Evolutionary conservation across 495 filamentous ascomycete genomes (phyloP), one percentile per base, ranked within the genome.

Genomic region (Hapsidospora chrysogenum): DNA sequence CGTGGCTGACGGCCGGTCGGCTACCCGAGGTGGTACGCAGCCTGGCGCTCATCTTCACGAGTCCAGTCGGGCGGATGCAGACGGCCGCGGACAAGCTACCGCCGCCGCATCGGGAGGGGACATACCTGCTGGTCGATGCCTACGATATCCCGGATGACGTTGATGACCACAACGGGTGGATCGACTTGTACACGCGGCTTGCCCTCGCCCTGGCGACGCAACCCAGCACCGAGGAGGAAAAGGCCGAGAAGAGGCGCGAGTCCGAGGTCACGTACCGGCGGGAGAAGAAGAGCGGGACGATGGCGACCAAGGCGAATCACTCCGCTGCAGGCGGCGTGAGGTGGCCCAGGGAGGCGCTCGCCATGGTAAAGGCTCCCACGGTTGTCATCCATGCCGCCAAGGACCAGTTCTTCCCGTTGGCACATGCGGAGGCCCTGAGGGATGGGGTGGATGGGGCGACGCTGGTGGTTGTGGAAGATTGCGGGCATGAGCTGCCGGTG

Each of bases 381-480:
- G 32, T 41, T 14, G 17, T 41, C 15, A 31, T 41, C 14, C 38
- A 41, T 21, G 38, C 38, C 9, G 33, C 18, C n/a, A 41, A 41
- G 17, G 38, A 41, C 25, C 38, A 41, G 26, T 14, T 41, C 19
- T 23, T 41, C 17, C 33, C 38, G 2, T 23, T 36, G 22, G 9
- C 15, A 11, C 38, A 41, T 14, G 33, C 9, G n/a, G 38, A 41
- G 20, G 38, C 33, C 29, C 29, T 41, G 38, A 41, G 18, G 30
- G 38, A 41, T 14, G 38, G 35, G 2, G 26, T 41, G 4, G 38
- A 35, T 19, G 25, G 38, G 17, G 38, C 38, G 15, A 41, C 23
- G 17, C 38, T 41, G 19, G 38, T 41, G n/a, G 19, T 30, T 13
- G 22, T 41, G 9, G 33, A 36, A 17, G 26, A 41, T 5, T 41